Evolutionary conservation across 495 filamentous ascomycete genomes (phyloP), one percentile per base, ranked within the genome.

Genomic region (Neurospora sp.): DNA sequence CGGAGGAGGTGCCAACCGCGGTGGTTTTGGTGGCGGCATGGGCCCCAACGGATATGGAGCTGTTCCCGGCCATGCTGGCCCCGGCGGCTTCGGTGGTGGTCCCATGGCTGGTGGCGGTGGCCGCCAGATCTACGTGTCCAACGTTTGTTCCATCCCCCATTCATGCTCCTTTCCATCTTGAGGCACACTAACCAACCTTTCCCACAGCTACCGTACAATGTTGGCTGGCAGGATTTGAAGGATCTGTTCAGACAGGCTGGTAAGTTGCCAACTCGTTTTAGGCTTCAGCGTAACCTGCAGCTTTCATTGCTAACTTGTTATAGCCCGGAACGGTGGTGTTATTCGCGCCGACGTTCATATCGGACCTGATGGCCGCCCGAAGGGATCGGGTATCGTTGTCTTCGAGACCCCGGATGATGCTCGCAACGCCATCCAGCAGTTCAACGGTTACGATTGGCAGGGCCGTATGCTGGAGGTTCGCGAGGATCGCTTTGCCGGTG

Each of bases 401-500:
- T 99, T 98, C 79, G 96, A 99, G 81, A 92, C 89, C 48, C 89
- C 94, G 4, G 94, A 97, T 39, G 96, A 99, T 83, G 94, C 96
- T 31, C 93, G 94, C 73, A 97, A 94, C 76, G 96, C 96, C 42
- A 99, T 99, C 77, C 87, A 91, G 71, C 94, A 97, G 80, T 98
- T 98, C 86, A 98, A 99, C 80, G 95, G 95, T 73, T 98, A 97
- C 81, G 96, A 99, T 70, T 99, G 96, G 96, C 95, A 99, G 82
- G 96, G 96, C 23, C 92, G 96, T 74, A 82, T 90, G 72, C 87
- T 99, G 42, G 96, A 98, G 80, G 96, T 99, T 70, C 94, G 96
- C 75, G 96, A 98, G 80, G 96, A 99, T 82, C 91, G 96, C 44
- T 99, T 94, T 81, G 96, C 96, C 44, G 90, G 89, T 72, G 81